Conservation (phyloP, 257 asterid genomes). For the Solanum corneliomulleri region DNA sequence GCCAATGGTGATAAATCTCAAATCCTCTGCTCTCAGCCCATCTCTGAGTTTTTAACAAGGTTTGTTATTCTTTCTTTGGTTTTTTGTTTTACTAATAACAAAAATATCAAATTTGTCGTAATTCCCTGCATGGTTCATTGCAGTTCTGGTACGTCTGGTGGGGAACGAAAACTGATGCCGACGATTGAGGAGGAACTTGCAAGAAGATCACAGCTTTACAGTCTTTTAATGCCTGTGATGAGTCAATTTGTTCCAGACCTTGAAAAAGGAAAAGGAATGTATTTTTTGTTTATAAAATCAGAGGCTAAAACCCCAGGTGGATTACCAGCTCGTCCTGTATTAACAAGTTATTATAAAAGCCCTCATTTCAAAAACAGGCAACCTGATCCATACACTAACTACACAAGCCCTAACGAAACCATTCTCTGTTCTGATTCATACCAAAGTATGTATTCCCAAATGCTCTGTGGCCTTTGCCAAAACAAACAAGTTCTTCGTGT, state of each 20-base stretch:
- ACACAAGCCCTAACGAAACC: constrained; percentile 84
- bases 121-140: neutral
- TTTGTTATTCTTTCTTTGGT: neutral
- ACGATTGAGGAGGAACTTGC: constrained; percentile 66
- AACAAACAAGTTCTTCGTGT: constrained; percentile 70
- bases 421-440: constrained; percentile 77
- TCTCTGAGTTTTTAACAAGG: constrained; percentile 80
- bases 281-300: constrained; percentile 64
- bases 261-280: constrained; percentile 89
- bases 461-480: constrained; percentile 76
- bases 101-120: neutral
- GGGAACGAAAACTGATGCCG: constrained; percentile 94
- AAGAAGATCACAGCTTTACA: constrained; percentile 62
- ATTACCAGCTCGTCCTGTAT: constrained; percentile 71
- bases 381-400: constrained; percentile 81
- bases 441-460: constrained; percentile 92
- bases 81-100: too few species aligned
- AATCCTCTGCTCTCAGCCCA: constrained; percentile 57
- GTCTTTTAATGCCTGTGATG: constrained; percentile 92
- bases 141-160: constrained; percentile 23
- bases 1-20: constrained; percentile 68
- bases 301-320: constrained; percentile 79
- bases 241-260: constrained; percentile 56
- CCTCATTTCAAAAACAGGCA: constrained; percentile 66
- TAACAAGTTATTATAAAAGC: constrained; percentile 81